A percentile compares a stretch with the other conserved stretches of the same genome.
phyloP scores from a whole-genome alignment of 352 stramenopile species.

The Achlya hypogyna region DNA sequence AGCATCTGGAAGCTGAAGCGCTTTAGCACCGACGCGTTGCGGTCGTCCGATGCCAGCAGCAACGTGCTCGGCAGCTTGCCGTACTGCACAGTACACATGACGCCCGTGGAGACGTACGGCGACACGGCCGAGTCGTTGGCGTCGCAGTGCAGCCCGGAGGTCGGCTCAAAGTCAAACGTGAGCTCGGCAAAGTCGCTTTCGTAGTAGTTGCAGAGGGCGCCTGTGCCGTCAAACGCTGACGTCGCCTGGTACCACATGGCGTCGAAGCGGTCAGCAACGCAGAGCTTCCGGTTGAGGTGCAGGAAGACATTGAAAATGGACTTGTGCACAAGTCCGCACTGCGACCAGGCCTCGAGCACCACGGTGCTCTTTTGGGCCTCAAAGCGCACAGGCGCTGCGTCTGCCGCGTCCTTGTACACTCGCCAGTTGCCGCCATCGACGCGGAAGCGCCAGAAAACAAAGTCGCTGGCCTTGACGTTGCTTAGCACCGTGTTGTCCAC shows the following conservation, averaged over 20 bases:
- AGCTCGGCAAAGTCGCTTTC: slow-evolving; percentile 56
- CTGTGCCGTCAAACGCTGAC: slow-evolving; percentile 22
- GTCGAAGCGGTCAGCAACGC: slow-evolving; percentile 42
- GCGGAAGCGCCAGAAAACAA: slow-evolving; percentile 59
- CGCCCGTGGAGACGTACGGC: slow-evolving; percentile 25
- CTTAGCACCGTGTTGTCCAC: slow-evolving; percentile 8
- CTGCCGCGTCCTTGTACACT: not conserved
- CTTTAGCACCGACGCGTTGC: slow-evolving; percentile 32
- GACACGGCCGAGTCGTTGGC: slow-evolving; percentile 29
- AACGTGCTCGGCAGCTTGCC: not conserved
- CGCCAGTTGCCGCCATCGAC: slow-evolving; percentile 25
- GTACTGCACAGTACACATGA: slow-evolving; percentile 34
- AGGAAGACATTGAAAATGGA: slow-evolving; percentile 44
- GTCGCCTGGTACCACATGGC: slow-evolving; percentile 63
- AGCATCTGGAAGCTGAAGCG: slow-evolving; percentile 51
- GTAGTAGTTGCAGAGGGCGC: slow-evolving; percentile 39
- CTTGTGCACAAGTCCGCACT: slow-evolving; percentile 37
- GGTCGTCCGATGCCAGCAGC: not conserved
- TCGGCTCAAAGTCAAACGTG: slow-evolving; percentile 52
- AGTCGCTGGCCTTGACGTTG: slow-evolving; percentile 25
- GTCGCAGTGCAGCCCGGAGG: slow-evolving; percentile 32
- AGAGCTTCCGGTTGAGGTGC: slow-evolving; percentile 36
- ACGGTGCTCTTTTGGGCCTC: not conserved
- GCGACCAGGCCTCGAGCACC: slow-evolving; percentile 46
- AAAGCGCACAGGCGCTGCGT: slow-evolving; percentile 11